Percentiles rank a stretch among this genome's conserved stretches.
These are phyloP conservation scores for Ogataea ganodermae DNA, from an alignment of 805 yeast genomes.

Conservation along the genomic window DNA sequence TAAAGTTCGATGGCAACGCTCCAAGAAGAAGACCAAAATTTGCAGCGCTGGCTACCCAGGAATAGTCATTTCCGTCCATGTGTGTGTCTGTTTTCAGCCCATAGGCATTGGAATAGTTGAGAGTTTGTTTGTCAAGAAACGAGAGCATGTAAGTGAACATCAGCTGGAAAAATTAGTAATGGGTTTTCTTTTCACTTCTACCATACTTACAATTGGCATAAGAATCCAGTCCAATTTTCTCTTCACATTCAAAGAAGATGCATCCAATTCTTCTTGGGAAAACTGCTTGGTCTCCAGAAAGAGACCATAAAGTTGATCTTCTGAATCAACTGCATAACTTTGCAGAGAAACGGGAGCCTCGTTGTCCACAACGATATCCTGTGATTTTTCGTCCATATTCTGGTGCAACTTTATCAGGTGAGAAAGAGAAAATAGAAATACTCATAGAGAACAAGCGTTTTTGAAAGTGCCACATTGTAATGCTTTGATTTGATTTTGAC, in stretches of 20 bases:
- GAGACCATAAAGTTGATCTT: slow-evolving; percentile 8
- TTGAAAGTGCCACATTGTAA: too few species aligned
- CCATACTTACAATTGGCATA: slow-evolving; percentile 39
- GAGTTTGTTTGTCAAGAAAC: slow-evolving; percentile 57
- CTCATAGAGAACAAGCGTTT: too few species aligned
- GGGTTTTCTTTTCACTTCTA: too few species aligned
- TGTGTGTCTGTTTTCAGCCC: slow-evolving; percentile 35
- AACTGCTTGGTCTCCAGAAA: slow-evolving; percentile 6
- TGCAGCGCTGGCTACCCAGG: slow-evolving; percentile 43
- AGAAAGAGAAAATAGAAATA: too few species aligned
- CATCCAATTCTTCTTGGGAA: slow-evolving; percentile 7
- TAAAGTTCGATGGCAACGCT: slow-evolving; percentile 44
- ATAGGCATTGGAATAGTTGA: slow-evolving; percentile 51
- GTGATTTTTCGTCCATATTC: too few species aligned
- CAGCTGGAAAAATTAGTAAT: slow-evolving; percentile 26
- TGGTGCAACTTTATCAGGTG: too few species aligned
- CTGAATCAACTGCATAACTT: background rate
- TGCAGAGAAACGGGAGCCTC: background rate
- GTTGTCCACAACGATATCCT: too few species aligned
- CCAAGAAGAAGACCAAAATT: slow-evolving; percentile 47
- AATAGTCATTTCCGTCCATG: slow-evolving; percentile 40
- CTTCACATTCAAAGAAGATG: slow-evolving; percentile 5
- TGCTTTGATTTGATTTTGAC: too few species aligned
- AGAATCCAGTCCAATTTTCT: slow-evolving; percentile 48
- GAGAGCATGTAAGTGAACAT: slow-evolving; percentile 46